Conservation (phyloP, 805 yeast genomes). For the Zygosaccharomyces rouxii region DNA sequence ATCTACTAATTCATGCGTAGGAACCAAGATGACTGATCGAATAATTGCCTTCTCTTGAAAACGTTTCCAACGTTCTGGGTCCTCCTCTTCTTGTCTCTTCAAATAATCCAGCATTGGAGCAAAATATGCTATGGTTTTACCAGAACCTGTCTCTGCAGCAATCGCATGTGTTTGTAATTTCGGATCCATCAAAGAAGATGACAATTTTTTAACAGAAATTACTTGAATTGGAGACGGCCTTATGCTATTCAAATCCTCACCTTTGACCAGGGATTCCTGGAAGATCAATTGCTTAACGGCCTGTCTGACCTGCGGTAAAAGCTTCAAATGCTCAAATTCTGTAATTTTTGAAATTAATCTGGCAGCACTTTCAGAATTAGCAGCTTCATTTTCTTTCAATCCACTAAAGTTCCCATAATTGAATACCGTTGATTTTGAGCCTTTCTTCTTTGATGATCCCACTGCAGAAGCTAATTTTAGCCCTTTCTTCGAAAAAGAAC, state of each 20-base stretch:
- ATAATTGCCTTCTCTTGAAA: slow-evolving; percentile 43
- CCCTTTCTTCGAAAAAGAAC: slow-evolving; percentile 3
- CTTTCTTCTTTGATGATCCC: slow-evolving; percentile 4
- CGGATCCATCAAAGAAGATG: slow-evolving; percentile 34
- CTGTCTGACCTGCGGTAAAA: slow-evolving; percentile 62
- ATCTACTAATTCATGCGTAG: slow-evolving; percentile 82
- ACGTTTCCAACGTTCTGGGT: slow-evolving; percentile 36
- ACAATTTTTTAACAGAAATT: slow-evolving; percentile 51
- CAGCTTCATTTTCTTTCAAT: slow-evolving; percentile 39
- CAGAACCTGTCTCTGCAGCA: slow-evolving; percentile 97
- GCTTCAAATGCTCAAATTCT: slow-evolving; percentile 60
- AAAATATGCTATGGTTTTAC: slow-evolving; percentile 90
- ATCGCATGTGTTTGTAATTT: slow-evolving; percentile 61
- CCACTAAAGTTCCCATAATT: slow-evolving; percentile 50
- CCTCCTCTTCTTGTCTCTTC: slow-evolving; percentile 49
- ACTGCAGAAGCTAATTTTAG: slow-evolving; percentile 12
- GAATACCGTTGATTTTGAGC: slow-evolving; percentile 9
- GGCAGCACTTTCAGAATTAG: slow-evolving; percentile 34
- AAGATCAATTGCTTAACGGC: slow-evolving; percentile 55
- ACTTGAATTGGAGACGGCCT: slow-evolving; percentile 79
- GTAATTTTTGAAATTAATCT: slow-evolving; percentile 49
- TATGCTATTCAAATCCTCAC: slow-evolving; percentile 16
- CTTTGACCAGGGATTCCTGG: slow-evolving; percentile 39
- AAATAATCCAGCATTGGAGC: slow-evolving; percentile 69
- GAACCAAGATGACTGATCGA: slow-evolving; percentile 72